phyloP scores from a whole-genome alignment of 345 rosid species.

The Populus nigra region DNA sequence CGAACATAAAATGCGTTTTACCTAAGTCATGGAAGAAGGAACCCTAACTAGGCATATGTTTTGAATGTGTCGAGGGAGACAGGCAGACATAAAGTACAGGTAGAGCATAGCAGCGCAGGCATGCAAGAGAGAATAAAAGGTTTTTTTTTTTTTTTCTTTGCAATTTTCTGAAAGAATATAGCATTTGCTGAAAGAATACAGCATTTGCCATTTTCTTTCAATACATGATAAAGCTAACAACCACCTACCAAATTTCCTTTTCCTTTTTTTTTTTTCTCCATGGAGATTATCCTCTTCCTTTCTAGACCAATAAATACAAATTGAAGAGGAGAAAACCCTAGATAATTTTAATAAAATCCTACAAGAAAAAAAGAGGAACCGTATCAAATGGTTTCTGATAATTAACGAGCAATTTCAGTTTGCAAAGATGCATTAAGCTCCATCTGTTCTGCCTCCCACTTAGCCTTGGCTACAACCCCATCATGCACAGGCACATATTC shows the following conservation, averaged over 20 bases:
- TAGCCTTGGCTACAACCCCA: constrained; percentile 43
- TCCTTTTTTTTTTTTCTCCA: no score
- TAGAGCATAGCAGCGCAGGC: constrained; percentile 22
- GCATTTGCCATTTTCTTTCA: neutral
- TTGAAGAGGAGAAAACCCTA: constrained; percentile 15
- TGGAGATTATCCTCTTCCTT: neutral
- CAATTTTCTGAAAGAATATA: neutral
- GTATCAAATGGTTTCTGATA: neutral
- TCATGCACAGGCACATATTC: constrained; percentile 62
- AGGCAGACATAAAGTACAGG: neutral
- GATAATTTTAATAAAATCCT: neutral
- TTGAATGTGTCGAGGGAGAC: neutral
- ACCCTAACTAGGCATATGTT: no score
- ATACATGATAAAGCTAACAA: neutral
- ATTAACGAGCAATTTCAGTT: constrained; percentile 53
- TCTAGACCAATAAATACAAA: constrained; percentile 3
- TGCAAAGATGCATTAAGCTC: constrained; percentile 50
- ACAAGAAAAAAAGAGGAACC: neutral
- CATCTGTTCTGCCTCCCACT: constrained; percentile 63
- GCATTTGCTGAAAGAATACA: neutral
- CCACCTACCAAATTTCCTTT: neutral
- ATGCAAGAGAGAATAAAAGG: constrained; percentile 18
- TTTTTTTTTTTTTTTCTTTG: constrained; percentile 17
- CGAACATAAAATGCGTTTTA: no score
- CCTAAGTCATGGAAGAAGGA: no score